Percentiles rank a stretch among this genome's conserved stretches.
Evolutionary conservation across 2,329 filamentous ascomycete genomes (phyloP).

Genomic region (Purpureocillium lavendulum): DNA sequence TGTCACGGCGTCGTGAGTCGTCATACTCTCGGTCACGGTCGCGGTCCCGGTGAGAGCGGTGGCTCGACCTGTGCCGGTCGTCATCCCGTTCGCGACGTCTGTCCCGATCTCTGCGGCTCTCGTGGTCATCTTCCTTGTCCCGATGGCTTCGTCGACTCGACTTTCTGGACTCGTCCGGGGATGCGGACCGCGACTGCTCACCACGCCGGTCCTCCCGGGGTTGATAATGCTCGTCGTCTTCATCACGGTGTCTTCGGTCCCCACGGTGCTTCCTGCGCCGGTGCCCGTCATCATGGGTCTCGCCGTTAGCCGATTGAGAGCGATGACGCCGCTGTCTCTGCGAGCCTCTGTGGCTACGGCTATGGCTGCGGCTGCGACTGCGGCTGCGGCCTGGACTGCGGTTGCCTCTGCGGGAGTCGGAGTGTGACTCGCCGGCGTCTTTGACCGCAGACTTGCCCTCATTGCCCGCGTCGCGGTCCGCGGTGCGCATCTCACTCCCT

Average conservation of each 20-base stretch:
- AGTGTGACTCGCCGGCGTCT: constrained; percentile 17
- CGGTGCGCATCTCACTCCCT: no score
- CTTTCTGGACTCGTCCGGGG: constrained; percentile 48
- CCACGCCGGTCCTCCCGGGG: constrained; percentile 32
- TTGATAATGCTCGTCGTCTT: constrained; percentile 35
- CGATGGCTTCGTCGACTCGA: constrained; percentile 40
- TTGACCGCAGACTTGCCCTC: background rate
- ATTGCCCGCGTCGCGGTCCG: no score
- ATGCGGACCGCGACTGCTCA: constrained; percentile 56
- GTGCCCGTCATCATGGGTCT: constrained; percentile 35
- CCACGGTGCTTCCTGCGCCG: constrained; percentile 43
- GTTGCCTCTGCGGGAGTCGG: constrained; percentile 25
- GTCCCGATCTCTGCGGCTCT: constrained; percentile 26
- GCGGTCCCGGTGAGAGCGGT: constrained; percentile 35
- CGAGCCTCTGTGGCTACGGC: constrained; percentile 36
- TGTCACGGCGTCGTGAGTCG: constrained; percentile 20
- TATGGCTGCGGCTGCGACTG: constrained; percentile 18
- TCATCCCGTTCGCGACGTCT: constrained; percentile 32
- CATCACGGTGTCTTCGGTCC: constrained; percentile 32
- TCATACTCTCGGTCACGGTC: constrained; percentile 34
- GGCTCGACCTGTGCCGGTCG: constrained; percentile 30
- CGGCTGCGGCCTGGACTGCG: constrained; percentile 15
- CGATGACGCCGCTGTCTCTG: constrained; percentile 46
- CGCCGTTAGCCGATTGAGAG: constrained; percentile 41
- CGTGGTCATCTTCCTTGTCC: constrained; percentile 30